Conservation (phyloP, 2,329 filamentous ascomycete species). For the Neofusicoccum laricinum region DNA sequence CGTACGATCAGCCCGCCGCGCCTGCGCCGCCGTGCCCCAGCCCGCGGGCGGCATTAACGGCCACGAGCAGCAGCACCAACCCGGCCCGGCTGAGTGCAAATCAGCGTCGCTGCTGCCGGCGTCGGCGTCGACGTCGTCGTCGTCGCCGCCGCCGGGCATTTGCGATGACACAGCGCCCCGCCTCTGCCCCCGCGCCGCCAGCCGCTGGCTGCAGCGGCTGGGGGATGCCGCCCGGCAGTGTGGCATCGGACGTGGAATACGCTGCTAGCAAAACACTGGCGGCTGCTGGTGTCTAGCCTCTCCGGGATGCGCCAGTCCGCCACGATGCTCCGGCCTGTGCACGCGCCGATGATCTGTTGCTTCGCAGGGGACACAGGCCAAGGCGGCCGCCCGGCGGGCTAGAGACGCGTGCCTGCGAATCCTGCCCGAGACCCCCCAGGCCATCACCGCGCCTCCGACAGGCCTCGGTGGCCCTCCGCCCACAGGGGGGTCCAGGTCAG, state of each 20-base stretch:
- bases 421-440: slow-evolving; percentile 11
- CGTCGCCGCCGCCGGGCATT: background rate
- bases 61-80: background rate
- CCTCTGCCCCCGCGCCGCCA: background rate
- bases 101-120: background rate
- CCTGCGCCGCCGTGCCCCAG: background rate
- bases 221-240: slow-evolving; percentile 3
- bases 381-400: background rate
- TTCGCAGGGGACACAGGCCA: background rate
- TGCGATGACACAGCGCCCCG: background rate
- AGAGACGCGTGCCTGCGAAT: slow-evolving; percentile 11
- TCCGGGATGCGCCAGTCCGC: background rate
- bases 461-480: background rate
- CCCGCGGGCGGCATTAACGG: background rate
- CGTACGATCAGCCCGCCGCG: slow-evolving; percentile 5
- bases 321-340: slow-evolving; percentile 3
- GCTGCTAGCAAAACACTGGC: slow-evolving; percentile 5
- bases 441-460: slow-evolving; percentile 4
- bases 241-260: background rate
- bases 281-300: background rate
- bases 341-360: slow-evolving; percentile 1
- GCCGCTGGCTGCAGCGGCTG: no score
- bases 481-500: background rate
- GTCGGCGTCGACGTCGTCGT: no score
- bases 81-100: background rate